phyloP scores from a whole-genome alignment of 2,329 filamentous ascomycete genomes.

The Tothia fuscella region DNA sequence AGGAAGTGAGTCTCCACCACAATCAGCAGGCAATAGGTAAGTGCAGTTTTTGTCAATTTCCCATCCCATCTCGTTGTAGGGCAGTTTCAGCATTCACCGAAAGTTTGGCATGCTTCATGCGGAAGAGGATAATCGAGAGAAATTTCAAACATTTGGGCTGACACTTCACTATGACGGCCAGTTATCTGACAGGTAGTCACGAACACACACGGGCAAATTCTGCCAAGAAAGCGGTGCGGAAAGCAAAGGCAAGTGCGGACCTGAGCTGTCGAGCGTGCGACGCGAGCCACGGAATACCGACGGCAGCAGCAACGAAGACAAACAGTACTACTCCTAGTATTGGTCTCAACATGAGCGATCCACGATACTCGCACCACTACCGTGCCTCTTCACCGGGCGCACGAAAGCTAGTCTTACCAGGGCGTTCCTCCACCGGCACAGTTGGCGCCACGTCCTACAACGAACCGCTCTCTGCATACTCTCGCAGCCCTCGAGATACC shows the following conservation, averaged over 20 bases:
- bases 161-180: slow-evolving; percentile 1
- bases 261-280: slow-evolving; percentile 3
- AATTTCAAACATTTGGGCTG: background rate
- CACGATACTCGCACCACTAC: slow-evolving; percentile 5
- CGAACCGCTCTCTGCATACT: slow-evolving; percentile 1
- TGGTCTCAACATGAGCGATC: slow-evolving; percentile 2
- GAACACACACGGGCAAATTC: background rate
- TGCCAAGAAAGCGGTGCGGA: background rate
- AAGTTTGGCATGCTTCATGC: background rate
- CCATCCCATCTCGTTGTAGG: background rate
- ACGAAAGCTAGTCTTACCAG: slow-evolving; percentile 9
- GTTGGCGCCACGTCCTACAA: slow-evolving; percentile 2
- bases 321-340: background rate
- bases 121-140: background rate
- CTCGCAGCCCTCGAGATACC: slow-evolving; percentile 3
- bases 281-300: background rate
- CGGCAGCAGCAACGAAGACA: background rate
- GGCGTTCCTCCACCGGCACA: slow-evolving; percentile 9
- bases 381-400: slow-evolving; percentile 10
- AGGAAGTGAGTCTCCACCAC: background rate
- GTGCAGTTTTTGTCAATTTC: background rate
- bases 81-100: background rate
- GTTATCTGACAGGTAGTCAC: background rate
- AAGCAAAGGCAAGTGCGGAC: background rate
- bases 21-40: background rate